Evolutionary conservation across 2,329 filamentous ascomycete species (phyloP).

Genomic region (Aureobasidium uvarum): DNA sequence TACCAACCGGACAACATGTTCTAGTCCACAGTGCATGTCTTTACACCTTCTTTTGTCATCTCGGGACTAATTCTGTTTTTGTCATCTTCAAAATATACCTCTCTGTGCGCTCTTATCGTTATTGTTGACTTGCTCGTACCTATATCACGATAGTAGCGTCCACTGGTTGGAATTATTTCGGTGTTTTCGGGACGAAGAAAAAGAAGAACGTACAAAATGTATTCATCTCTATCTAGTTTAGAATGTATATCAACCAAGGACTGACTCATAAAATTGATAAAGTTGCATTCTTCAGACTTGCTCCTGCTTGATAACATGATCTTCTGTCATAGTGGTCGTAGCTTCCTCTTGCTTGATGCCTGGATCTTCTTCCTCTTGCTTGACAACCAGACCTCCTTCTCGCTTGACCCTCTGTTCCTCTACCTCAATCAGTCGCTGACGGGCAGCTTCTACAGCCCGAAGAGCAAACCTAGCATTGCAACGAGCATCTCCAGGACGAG

Average conservation of each 20-base stretch:
- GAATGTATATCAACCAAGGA: slow-evolving; percentile 11
- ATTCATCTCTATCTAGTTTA: neutral
- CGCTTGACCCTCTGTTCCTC: too few species aligned
- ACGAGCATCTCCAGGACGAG: too few species aligned
- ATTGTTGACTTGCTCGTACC: neutral
- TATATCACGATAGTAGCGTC: neutral
- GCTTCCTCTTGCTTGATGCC: neutral
- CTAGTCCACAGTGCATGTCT: neutral
- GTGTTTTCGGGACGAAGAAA: neutral
- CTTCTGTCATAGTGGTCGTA: neutral
- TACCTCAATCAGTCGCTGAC: too few species aligned
- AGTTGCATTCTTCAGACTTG: neutral
- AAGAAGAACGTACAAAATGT: neutral
- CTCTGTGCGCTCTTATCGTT: neutral
- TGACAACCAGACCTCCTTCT: too few species aligned
- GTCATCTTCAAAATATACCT: neutral
- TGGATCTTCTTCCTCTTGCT: neutral
- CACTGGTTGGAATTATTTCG: neutral
- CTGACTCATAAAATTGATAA: neutral
- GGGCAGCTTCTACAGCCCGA: too few species aligned
- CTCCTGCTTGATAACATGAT: neutral
- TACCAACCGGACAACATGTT: slow-evolving; percentile 30
- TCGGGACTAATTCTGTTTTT: neutral
- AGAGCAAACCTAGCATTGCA: too few species aligned
- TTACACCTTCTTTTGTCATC: slow-evolving; percentile 3